Base-by-base conservation (phyloP, 2,329 filamentous ascomycete genomes). In the Colletotrichum costaricense region DNA sequence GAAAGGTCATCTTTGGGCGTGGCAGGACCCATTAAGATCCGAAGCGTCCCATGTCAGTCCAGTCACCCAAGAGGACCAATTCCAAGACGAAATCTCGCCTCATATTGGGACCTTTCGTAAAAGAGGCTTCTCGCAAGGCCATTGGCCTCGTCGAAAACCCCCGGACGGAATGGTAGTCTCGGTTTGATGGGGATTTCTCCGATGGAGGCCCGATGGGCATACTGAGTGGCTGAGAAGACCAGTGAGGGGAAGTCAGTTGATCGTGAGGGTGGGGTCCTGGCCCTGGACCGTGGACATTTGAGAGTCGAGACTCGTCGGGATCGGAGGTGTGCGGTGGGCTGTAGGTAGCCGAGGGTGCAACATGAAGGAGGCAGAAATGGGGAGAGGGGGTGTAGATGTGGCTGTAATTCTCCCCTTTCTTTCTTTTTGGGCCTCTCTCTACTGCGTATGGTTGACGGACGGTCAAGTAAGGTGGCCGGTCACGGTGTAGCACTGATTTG, bases 241-340 rank as follows among this genome's bases (percentile, higher is more conserved):
- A 54, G 63, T 57, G 72, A 72, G 74, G 72, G 72, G 59, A 56
- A 68, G 69, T 75, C 74, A 65, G 72, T 75, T 75, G 72, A 74
- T 42, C 24, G 38, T 57, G 65, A 67, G 66, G 68, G 72, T 69
- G 68, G 74, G 62, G 68, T 55, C 63, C n/a, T 28, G 63, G 63
- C 52, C 57, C 52, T 67, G 64, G 70, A 56, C 69, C 54, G 24
- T 52, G 49, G 63, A 19, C 46, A 60, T 63, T 49, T 46, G 69
- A 69, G 69, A 63, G 60, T 72, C 54, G 69, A 73, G 69, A 63
- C 67, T 72, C 38, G 77, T 75, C 71, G 75, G 72, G 22, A 69
- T 72, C 7, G 72, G 75, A 30, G 63, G 71, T 55, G 30, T n/a
- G 42, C 26, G 55, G 59, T 70, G 60, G 60, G 57, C 65, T 63